These are phyloP conservation scores for Kluyveromyces sp. DNA, from an alignment of 1,139 yeast genomes.

Conservation along the genomic window DNA sequence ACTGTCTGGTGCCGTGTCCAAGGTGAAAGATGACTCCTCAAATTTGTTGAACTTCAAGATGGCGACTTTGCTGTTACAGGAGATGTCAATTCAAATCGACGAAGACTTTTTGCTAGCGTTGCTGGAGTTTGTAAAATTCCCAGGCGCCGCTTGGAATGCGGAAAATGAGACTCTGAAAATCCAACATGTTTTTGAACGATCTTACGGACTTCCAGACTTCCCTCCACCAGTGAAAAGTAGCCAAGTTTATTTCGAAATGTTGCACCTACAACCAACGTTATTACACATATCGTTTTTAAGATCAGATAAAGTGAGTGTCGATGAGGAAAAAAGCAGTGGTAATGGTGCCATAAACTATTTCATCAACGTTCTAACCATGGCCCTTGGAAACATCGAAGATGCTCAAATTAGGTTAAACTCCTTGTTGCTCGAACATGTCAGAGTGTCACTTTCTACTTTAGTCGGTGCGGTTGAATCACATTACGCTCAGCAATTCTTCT, in stretches of 20 bases:
- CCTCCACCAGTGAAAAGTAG: constrained; percentile 56
- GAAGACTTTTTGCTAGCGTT: constrained; percentile 86
- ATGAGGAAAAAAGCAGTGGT: constrained; percentile 42
- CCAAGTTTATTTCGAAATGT: constrained; percentile 85
- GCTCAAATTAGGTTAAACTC: constrained; percentile 93
- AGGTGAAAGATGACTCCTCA: constrained; percentile 80
- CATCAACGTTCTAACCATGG: constrained; percentile 86
- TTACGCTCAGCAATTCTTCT: constrained; percentile 86
- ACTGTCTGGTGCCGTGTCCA: constrained; percentile 74
- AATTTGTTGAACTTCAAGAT: constrained; percentile 88
- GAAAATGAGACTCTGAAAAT: constrained; percentile 5
- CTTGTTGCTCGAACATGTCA: constrained; percentile 74
- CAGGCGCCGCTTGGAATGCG: constrained; percentile 68
- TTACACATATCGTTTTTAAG: constrained; percentile 86
- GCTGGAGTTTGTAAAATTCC: constrained; percentile 63
- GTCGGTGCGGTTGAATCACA: constrained; percentile 70
- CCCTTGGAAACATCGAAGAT: constrained; percentile 93
- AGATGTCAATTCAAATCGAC: constrained; percentile 85
- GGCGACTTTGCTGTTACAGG: constrained; percentile 84
- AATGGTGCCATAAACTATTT: constrained; percentile 66
- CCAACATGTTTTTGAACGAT: neutral
- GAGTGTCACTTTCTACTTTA: constrained; percentile 76
- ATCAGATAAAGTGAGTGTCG: constrained; percentile 66
- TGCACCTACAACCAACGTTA: constrained; percentile 88
- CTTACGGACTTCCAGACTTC: constrained; percentile 10